Conservation (phyloP, 2,329 filamentous ascomycete species). For the Akanthomyces lecanii region DNA sequence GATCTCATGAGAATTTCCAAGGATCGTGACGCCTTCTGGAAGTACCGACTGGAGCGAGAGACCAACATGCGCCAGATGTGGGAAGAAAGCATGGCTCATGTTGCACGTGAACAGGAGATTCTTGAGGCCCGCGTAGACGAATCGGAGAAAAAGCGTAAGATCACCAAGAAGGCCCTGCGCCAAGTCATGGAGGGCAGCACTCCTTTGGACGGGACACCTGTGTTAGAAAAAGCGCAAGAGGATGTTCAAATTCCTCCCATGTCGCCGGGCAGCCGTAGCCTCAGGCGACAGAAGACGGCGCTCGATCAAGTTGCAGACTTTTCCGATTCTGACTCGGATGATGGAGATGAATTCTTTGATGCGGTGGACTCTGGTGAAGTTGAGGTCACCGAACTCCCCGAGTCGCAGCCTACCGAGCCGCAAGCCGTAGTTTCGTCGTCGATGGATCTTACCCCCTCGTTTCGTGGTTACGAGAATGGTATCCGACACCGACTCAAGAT, state of each 20-base stretch:
- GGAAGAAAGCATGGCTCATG: constrained; percentile 98
- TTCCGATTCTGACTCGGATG: constrained; percentile 76
- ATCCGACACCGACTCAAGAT: constrained; percentile 75
- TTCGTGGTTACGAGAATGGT: constrained; percentile 87
- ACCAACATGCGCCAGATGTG: constrained; percentile 90
- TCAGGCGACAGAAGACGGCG: constrained; percentile 57
- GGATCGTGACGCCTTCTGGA: constrained; percentile 95
- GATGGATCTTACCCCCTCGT: constrained; percentile 69
- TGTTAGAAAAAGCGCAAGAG: constrained; percentile 28
- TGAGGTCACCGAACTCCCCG: constrained; percentile 65
- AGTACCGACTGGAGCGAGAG: constrained; percentile 88
- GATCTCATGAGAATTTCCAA: constrained; percentile 88
- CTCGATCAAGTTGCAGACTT: constrained; percentile 69
- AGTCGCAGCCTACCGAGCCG: constrained; percentile 6
- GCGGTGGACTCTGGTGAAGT: constrained; percentile 92
- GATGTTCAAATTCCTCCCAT: constrained; percentile 27
- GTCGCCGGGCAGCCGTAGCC: constrained; percentile 21
- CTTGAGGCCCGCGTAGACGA: constrained; percentile 84
- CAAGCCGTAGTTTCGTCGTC: constrained; percentile 37
- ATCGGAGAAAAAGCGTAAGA: constrained; percentile 82
- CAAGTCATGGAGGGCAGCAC: constrained; percentile 67
- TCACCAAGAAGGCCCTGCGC: constrained; percentile 82
- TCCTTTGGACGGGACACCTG: constrained; percentile 31
- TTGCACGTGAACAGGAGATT: constrained; percentile 91
- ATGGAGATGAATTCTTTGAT: constrained; percentile 94